Evolutionary conservation across 139 green algal genomes (phyloP).

Genomic region (Micractinium conductrix): DNA sequence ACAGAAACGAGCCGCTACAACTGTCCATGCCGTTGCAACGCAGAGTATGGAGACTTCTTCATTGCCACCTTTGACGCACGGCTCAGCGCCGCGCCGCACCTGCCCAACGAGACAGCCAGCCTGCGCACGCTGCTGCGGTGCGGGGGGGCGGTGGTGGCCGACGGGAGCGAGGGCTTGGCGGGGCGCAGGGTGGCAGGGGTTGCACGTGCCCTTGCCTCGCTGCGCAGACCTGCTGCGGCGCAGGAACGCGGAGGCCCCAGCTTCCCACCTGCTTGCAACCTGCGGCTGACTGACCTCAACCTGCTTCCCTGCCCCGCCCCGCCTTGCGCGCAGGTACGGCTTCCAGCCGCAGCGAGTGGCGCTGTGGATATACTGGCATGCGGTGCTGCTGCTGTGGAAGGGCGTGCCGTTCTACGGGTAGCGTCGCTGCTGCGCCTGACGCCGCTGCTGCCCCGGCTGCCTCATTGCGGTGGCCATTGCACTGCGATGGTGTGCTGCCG

Average conservation of each 20-base stretch:
- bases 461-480: too few species aligned
- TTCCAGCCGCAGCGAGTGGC: slow-evolving; percentile 89
- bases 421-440: not conserved
- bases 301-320: too few species aligned
- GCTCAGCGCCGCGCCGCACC: slow-evolving; percentile 22
- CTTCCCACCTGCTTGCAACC: too few species aligned
- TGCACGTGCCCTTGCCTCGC: too few species aligned
- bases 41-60: slow-evolving; percentile 73
- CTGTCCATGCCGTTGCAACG: too few species aligned
- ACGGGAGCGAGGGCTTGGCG: not conserved
- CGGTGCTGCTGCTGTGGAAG: slow-evolving; percentile 76
- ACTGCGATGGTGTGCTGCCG: not conserved
- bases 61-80: slow-evolving; percentile 53
- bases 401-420: slow-evolving; percentile 65
- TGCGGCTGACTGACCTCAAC: too few species aligned
- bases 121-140: slow-evolving; percentile 40
- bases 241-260: too few species aligned
- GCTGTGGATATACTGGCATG: slow-evolving; percentile 93
- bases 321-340: slow-evolving; percentile 83
- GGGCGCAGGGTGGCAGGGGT: too few species aligned
- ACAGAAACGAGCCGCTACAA: too few species aligned
- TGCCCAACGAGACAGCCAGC: slow-evolving; percentile 46
- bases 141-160: not conserved
- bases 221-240: too few species aligned
- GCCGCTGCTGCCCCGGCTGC: too few species aligned